phyloP scores from a whole-genome alignment of 2,329 filamentous ascomycete genomes.

The Alternaria burnsii region DNA sequence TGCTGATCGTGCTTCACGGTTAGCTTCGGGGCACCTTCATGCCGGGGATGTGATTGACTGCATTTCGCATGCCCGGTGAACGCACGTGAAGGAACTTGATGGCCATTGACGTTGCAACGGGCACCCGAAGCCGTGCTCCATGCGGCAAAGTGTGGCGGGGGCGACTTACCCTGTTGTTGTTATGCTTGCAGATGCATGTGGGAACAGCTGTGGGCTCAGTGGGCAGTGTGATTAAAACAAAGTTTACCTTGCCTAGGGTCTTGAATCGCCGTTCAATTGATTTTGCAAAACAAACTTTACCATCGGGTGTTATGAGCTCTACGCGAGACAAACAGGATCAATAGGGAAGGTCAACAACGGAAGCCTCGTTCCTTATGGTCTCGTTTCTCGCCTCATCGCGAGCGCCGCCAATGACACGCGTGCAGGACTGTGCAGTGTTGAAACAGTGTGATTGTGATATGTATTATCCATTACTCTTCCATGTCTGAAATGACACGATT shows the following conservation, averaged over 20 bases:
- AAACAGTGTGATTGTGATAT: conserved; percentile 7
- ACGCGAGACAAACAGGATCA: conserved; percentile 3
- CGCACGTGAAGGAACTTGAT: conserved; percentile 14
- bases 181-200: conserved; percentile 22
- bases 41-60: conserved; percentile 16
- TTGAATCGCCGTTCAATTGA: conserved; percentile 14
- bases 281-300: conserved; percentile 17
- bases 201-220: conserved; percentile 16
- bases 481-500: conserved; percentile 14
- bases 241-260: conserved; percentile 15
- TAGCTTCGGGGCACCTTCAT: conserved; percentile 24
- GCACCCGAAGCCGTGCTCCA: conserved; percentile 14
- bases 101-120: conserved; percentile 16
- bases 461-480: conserved; percentile 14
- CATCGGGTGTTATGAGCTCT: background rate
- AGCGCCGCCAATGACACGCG: conserved; percentile 2
- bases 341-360: conserved; percentile 4
- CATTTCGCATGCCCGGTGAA: conserved; percentile 16
- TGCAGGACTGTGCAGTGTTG: background rate
- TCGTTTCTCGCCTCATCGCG: conserved; percentile 6
- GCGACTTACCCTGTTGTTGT: conserved; percentile 18
- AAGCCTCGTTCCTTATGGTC: background rate
- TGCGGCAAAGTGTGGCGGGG: conserved; percentile 24
- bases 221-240: conserved; percentile 24
- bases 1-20: conserved; percentile 17